Evolutionary conservation across 495 filamentous ascomycete species (phyloP).

Genomic region (Mytilinidion resinicola): DNA sequence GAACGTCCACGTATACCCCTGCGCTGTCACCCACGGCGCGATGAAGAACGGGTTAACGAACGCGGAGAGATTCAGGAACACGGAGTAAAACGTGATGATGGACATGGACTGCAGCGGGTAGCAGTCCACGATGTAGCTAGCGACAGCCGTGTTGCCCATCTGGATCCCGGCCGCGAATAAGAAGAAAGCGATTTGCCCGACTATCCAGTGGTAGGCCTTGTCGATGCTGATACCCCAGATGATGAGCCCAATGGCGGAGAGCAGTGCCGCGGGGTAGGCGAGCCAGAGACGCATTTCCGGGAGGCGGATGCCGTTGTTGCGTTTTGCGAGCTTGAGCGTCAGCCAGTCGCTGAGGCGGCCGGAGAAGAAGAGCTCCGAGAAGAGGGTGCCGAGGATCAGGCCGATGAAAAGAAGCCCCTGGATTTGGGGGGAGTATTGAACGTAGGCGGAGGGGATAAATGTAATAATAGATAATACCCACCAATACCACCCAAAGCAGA

Average conservation of each 20-base stretch:
- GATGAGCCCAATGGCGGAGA: conserved; percentile 42
- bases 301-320: conserved; percentile 42
- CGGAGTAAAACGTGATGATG: conserved; percentile 56
- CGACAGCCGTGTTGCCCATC: conserved; percentile 53
- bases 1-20: conserved; percentile 55
- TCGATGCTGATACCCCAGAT: conserved; percentile 57
- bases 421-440: conserved; percentile 44
- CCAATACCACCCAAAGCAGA: conserved; percentile 58
- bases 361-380: conserved; percentile 51
- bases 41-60: conserved; percentile 55
- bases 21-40: conserved; percentile 45
- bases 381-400: conserved; percentile 50
- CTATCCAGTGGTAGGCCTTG: conserved; percentile 52
- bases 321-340: conserved; percentile 42
- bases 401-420: conserved; percentile 56
- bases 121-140: conserved; percentile 52
- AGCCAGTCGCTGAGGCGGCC: conserved; percentile 50
- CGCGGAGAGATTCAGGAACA: conserved; percentile 52
- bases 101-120: conserved; percentile 55
- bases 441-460: conserved; percentile 54
- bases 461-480: conserved; percentile 58
- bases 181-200: conserved; percentile 56
- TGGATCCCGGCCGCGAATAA: conserved; percentile 55
- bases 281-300: conserved; percentile 58
- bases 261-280: conserved; percentile 48